These are phyloP conservation scores for Chaetomiaceae sp. DNA, from an alignment of 2,329 filamentous ascomycete species.

Conservation along the genomic window DNA sequence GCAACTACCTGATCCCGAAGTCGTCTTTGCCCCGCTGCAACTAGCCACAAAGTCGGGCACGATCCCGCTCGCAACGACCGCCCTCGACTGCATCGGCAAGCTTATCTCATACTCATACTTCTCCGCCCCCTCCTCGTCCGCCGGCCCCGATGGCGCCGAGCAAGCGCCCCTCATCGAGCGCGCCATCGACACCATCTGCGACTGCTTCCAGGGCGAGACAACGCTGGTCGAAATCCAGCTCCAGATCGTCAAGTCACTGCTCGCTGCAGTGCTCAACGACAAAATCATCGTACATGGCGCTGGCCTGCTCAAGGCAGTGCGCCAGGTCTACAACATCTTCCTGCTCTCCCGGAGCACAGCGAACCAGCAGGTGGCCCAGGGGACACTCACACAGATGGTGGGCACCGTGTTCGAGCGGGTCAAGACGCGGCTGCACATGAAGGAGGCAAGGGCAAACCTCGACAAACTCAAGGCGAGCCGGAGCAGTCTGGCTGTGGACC, in stretches of 20 bases:
- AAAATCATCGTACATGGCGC: slow-evolving; percentile 98
- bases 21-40: slow-evolving; percentile 86
- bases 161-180: slow-evolving; percentile 83
- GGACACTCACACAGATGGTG: slow-evolving; percentile 96
- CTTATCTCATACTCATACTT: slow-evolving; percentile 99
- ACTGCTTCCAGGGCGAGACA: slow-evolving; percentile 96
- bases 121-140: slow-evolving; percentile 59
- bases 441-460: slow-evolving; percentile 68
- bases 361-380: slow-evolving; percentile 96
- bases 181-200: slow-evolving; percentile 98
- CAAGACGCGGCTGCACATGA: slow-evolving; percentile 78
- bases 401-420: slow-evolving; percentile 96
- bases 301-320: slow-evolving; percentile 90
- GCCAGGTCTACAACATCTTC: slow-evolving; percentile 99
- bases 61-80: slow-evolving; percentile 79
- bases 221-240: slow-evolving; percentile 90
- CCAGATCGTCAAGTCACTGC: slow-evolving; percentile 94
- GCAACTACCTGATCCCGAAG: slow-evolving; percentile 79
- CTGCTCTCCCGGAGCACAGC: slow-evolving; percentile 87
- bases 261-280: slow-evolving; percentile 94
- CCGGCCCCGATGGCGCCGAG: slow-evolving; percentile 39
- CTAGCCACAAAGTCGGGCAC: slow-evolving; percentile 84
- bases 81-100: slow-evolving; percentile 97
- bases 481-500: slow-evolving; percentile 40
- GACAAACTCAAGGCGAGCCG: slow-evolving; percentile 48